phyloP scores from a whole-genome alignment of 1,284 basidiomycete genomes.

The Coniophora puteana region DNA sequence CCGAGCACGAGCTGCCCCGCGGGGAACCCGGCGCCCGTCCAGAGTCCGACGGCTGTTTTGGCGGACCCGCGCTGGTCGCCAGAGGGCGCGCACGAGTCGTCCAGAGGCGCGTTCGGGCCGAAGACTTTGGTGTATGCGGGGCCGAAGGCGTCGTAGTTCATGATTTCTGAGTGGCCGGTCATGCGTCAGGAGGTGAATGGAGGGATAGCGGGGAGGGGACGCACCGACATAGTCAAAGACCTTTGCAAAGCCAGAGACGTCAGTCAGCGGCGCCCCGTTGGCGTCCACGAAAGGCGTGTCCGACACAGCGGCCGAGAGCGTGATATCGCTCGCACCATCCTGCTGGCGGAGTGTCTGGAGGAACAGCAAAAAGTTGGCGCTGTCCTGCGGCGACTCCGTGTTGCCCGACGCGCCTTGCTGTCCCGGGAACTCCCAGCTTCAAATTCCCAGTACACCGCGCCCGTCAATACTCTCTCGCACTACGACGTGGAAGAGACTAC shows the following conservation, averaged over 20 bases:
- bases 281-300: slow-evolving; percentile 64
- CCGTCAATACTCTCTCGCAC: no score
- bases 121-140: slow-evolving; percentile 40
- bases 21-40: slow-evolving; percentile 81
- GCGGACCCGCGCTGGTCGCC: slow-evolving; percentile 71
- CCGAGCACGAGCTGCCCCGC: slow-evolving; percentile 75
- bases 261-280: slow-evolving; percentile 50
- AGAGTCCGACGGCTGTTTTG: slow-evolving; percentile 65
- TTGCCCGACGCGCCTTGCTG: slow-evolving; percentile 74
- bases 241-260: slow-evolving; percentile 68
- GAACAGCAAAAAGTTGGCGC: slow-evolving; percentile 70
- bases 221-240: slow-evolving; percentile 71
- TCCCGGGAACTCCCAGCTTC: slow-evolving; percentile 87
- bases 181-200: slow-evolving; percentile 13
- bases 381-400: slow-evolving; percentile 57
- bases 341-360: slow-evolving; percentile 66
- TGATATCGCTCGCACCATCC: slow-evolving; percentile 53
- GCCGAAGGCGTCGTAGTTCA: slow-evolving; percentile 87
- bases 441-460: slow-evolving; percentile 8
- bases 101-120: slow-evolving; percentile 83
- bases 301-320: slow-evolving; percentile 73
- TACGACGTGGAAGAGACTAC: slow-evolving; percentile 21
- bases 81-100: slow-evolving; percentile 67
- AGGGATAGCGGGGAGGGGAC: slow-evolving; percentile 14
- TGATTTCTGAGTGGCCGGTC: slow-evolving; percentile 42